phyloP scores from a whole-genome alignment of 2,329 filamentous ascomycete genomes.

The Emmonsiellopsis sp. region DNA sequence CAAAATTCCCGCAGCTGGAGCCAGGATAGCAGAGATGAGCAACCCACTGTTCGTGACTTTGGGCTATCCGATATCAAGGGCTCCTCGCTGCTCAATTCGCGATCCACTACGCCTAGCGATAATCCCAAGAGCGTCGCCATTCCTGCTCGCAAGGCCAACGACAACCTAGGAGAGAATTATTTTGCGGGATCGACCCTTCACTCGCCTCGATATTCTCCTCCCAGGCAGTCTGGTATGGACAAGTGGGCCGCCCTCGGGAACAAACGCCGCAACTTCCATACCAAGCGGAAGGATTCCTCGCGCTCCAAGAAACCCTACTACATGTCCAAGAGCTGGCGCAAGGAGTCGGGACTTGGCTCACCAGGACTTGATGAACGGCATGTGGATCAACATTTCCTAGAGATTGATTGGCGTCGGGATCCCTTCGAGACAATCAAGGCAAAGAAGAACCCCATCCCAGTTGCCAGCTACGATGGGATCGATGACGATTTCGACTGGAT shows the following conservation, averaged over 20 bases:
- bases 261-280: constrained; percentile 61
- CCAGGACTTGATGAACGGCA: constrained; percentile 11
- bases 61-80: constrained; percentile 45
- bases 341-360: constrained; percentile 32
- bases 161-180: constrained; percentile 65
- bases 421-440: constrained; percentile 20
- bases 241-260: constrained; percentile 88
- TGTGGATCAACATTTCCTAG: constrained; percentile 31
- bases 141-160: constrained; percentile 57
- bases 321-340: constrained; percentile 33
- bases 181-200: constrained; percentile 27
- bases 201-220: constrained; percentile 54
- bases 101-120: constrained; percentile 30
- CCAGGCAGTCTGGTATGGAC: constrained; percentile 48
- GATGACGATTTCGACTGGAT: constrained; percentile 85
- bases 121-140: constrained; percentile 35
- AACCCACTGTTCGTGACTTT: constrained; percentile 39
- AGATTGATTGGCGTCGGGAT: constrained; percentile 40
- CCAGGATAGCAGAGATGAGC: constrained; percentile 56
- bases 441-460: constrained; percentile 20
- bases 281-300: constrained; percentile 44
- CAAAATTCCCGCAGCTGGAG: constrained; percentile 72
- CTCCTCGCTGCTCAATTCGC: constrained; percentile 43
- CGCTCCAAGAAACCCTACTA: constrained; percentile 38
- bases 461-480: constrained; percentile 42